Base-by-base conservation (phyloP, 345 rosid species). In the Barbarea vulgaris region DNA sequence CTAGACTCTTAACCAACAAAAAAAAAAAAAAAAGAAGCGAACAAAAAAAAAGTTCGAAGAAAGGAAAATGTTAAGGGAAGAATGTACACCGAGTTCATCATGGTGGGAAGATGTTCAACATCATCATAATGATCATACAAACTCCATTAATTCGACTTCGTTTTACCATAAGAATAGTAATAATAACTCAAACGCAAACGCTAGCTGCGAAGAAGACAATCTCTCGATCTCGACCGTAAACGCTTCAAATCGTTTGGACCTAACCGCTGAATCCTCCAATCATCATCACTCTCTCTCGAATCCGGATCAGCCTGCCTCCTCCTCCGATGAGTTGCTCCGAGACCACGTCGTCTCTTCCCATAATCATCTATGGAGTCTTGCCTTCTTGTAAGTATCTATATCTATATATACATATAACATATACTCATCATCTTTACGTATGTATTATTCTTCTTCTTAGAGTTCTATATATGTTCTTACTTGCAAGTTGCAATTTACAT, bases 101-200 rank as follows among this genome's bases (percentile, higher is more conserved):
- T 91, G 92, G 93, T 87, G 91, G 87, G 79, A 74, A 69, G 89
- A 90, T 72, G 84, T 83, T 61, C 79, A 78, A 63, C 70, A 54
- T 42, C 80, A 70, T 54, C 80, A 77, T 36, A 71, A 71, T 81
- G 92, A 85, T 65, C 88, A 81, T 76, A 84, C 86, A 58, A 83
- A 14, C 64, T 83, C 87, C 24, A 55, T 85, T 21, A 70, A 80
- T 78, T 72, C 96, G 58, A 48, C 81, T n/a, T 56, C 72, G 37
- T 77, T 77, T 57, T 77, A 57, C 39, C 62, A 57, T 31, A 77
- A 64, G 62, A 57, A 59, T 57, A 72, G 64, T 52, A 78, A 24
- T 22, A 66, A 14, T 17, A 64, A 37, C 76, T 22, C 75, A 47
- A 64, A 57, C 69, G 53, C 67, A 47, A 84, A 83, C 78, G 81